Evolutionary conservation across 768 basidiomycete species (phyloP).

Genomic region (Serendipita vermifera): DNA sequence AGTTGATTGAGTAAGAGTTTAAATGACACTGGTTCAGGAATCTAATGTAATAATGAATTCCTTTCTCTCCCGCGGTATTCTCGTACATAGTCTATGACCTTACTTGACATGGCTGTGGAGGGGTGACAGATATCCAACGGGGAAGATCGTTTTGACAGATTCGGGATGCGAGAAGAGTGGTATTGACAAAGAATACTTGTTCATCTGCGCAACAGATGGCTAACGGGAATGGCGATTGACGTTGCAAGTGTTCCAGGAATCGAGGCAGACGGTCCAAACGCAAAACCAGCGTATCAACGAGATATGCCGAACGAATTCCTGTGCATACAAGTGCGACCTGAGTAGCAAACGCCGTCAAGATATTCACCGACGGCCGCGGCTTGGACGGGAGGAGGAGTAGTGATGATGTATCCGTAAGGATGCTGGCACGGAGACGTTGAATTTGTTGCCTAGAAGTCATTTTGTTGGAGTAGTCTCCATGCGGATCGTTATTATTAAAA

Average conservation of each 20-base stretch:
- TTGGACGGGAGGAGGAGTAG: no score
- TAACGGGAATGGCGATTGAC: not conserved
- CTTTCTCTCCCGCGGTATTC: no score
- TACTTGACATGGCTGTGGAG: not conserved
- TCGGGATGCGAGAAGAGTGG: not conserved
- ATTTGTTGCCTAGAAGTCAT: no score
- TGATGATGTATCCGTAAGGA: no score
- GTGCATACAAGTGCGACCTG: not conserved
- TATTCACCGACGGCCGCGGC: no score
- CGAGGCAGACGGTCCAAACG: not conserved
- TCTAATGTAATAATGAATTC: no score
- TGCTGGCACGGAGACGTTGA: no score
- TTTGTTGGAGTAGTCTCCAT: no score
- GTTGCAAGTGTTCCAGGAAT: not conserved
- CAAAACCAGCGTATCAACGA: not conserved
- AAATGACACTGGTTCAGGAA: not conserved
- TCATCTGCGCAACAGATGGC: not conserved
- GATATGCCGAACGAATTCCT: constrained; percentile 6
- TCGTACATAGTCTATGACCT: not conserved
- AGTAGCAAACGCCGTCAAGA: no score
- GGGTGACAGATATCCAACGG: not conserved
- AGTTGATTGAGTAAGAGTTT: not conserved
- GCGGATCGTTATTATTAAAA: no score
- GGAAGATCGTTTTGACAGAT: not conserved
- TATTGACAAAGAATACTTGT: constrained; percentile 1